These are phyloP conservation scores for Phoenix roebelenii DNA, from an alignment of 176 grass and related monocot species.

Conservation along the genomic window DNA sequence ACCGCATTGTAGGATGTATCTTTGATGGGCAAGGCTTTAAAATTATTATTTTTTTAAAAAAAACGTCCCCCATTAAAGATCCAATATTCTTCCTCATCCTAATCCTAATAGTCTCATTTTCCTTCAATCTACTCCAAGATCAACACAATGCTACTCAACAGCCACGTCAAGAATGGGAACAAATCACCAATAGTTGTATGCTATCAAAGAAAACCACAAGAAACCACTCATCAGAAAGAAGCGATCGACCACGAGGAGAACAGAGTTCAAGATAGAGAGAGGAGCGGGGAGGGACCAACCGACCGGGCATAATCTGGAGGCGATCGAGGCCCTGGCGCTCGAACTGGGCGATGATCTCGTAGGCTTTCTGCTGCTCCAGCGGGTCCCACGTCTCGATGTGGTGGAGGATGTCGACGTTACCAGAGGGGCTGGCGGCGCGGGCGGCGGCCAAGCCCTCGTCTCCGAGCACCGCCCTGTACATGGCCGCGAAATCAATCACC, in stretches of 20 bases:
- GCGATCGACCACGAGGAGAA: background rate
- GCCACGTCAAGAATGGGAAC: no score
- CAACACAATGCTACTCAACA: no score
- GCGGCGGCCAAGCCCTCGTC: conserved; percentile 40
- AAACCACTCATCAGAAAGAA: background rate
- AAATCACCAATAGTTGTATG: no score
- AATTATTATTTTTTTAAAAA: no score
- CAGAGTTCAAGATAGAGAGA: background rate
- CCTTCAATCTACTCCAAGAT: no score
- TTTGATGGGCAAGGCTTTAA: no score
- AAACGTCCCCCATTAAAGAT: no score
- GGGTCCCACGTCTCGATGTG: conserved; percentile 52
- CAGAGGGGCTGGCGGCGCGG: conserved; percentile 26
- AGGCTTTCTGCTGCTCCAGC: conserved; percentile 50
- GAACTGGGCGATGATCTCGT: conserved; percentile 77
- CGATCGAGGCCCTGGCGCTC: conserved; percentile 75
- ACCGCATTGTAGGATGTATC: no score
- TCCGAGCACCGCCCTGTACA: conserved; percentile 83
- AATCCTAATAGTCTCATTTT: no score
- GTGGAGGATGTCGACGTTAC: conserved; percentile 70
- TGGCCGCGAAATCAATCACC: conserved; percentile 82
- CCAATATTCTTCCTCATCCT: no score
- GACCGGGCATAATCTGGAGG: conserved; percentile 94
- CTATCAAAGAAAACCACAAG: no score
- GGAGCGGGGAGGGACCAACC: conserved; percentile 20